phyloP scores from a whole-genome alignment of 75 land plant species.

The Gnetum montanum region DNA sequence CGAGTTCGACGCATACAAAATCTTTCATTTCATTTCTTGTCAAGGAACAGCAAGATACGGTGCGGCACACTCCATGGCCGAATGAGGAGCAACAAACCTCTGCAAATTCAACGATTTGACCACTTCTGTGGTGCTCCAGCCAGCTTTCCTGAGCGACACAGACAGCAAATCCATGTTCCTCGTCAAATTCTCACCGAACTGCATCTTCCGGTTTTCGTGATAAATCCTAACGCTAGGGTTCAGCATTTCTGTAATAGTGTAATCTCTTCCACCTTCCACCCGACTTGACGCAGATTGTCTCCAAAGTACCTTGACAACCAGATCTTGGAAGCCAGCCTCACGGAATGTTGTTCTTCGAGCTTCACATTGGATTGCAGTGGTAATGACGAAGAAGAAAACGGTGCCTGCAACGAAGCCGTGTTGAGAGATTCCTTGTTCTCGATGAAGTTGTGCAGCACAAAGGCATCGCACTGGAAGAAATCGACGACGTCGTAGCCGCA shows the following conservation, averaged over 20 bases:
- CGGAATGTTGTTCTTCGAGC: no score
- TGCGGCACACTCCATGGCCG: not conserved
- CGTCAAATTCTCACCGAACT: constrained; percentile 2
- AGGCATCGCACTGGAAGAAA: constrained; percentile 35
- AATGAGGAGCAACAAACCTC: not conserved
- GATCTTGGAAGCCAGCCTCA: constrained; percentile 1
- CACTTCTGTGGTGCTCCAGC: constrained; percentile 64
- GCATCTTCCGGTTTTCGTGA: not conserved
- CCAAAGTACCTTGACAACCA: constrained; percentile 31
- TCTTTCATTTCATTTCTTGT: no score
- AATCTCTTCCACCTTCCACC: constrained; percentile 66
- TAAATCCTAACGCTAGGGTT: constrained; percentile 7
- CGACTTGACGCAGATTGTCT: constrained; percentile 34
- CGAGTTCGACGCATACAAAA: not conserved
- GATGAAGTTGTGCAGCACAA: constrained; percentile 12
- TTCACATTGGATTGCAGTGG: no score
- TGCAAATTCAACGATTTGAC: constrained; percentile 35
- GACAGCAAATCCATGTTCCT: constrained; percentile 21
- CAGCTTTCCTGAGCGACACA: constrained; percentile 40
- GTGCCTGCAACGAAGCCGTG: constrained; percentile 1
- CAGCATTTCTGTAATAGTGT: constrained; percentile 29
- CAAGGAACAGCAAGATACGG: not conserved
- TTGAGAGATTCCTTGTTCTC: constrained; percentile 7
- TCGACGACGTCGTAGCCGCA: constrained; percentile 42
- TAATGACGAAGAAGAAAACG: not conserved